These are phyloP conservation scores for Nakaseomyces glabratus DNA, from an alignment of 1,139 yeast genomes.

Conservation along the genomic window DNA sequence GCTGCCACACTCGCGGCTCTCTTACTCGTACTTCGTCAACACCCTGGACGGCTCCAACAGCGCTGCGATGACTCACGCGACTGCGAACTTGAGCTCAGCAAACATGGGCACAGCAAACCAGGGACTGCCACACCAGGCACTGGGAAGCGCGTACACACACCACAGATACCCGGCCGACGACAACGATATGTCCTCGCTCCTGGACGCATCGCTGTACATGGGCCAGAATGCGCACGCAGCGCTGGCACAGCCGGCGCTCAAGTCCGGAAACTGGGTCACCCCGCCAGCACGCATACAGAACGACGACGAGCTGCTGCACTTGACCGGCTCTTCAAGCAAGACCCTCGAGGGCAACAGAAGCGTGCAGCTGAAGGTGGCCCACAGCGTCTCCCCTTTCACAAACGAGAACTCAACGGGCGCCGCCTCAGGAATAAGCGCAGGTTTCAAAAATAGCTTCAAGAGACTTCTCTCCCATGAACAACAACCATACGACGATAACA, in stretches of 20 bases:
- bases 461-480: background rate
- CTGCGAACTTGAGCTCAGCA: too few relatives aligned
- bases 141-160: constrained; percentile 3
- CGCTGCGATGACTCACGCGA: background rate
- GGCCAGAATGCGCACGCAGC: background rate
- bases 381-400: constrained; percentile 18
- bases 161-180: too few relatives aligned
- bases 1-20: constrained; percentile 38
- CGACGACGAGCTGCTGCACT: constrained; percentile 27
- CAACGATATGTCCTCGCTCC: constrained; percentile 3
- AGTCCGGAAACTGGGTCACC: background rate
- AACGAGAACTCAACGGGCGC: background rate
- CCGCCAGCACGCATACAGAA: constrained; percentile 16
- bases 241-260: too few relatives aligned
- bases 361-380: constrained; percentile 20
- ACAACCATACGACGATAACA: background rate
- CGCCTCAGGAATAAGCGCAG: background rate
- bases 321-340: constrained; percentile 28
- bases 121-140: too few relatives aligned
- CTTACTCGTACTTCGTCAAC: constrained; percentile 14
- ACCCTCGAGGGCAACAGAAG: constrained; percentile 27
- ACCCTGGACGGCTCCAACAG: background rate
- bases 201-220: constrained; percentile 2
- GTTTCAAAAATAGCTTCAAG: constrained; percentile 5
- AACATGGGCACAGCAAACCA: too few relatives aligned